Evolutionary conservation across 495 filamentous ascomycete species (phyloP), one percentile per base, ranked within the genome.

Genomic region (Penicillium odoratum): DNA sequence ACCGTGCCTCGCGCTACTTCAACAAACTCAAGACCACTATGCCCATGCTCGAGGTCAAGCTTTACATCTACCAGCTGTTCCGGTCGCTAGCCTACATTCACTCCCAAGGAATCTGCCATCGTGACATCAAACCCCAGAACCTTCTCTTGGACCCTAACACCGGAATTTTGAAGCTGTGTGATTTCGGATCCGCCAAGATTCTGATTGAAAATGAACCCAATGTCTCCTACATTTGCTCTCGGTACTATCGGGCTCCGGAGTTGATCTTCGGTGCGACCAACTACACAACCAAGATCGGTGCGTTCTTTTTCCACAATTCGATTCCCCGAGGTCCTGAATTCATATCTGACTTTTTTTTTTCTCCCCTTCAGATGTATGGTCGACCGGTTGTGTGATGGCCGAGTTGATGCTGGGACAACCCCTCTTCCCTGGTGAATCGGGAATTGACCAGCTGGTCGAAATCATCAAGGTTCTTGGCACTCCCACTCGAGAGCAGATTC

Each of bases 21-120:
- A 97, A 96, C 81, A 99, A 98, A 80, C 85, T 98, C 85, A 99
- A 99, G 84, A 96, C 94, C 6, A 97, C 95, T 15, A 99, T 99
- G 94, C 94, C 94, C 26, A 97, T 91, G 71, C 83, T 99, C 51
- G 94, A 98, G 72, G 92, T 98, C 67, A 99, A 99, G 77, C 88
- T 99, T 48, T 99, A 97, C 80, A 98, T 97, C 71, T 99, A 99
- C 75, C 94, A 99, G 78, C 87, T 99, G 30, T 99, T 99, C 83
- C 87, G 94, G 58, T 96, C 94, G 38, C 83, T 99, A 60, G 94
- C 94, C 51, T 99, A 98, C 75, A 99, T 99, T 66, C 94, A 99
- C 74, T 99, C 95, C 2, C 94, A 97, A 79, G 94, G 94, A 54
- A 99, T 99, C 78, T 98, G 94, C 74, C 94, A 99, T 71, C 85